Evolutionary conservation across 345 rosid species (phyloP).

Genomic region (Brassica cretica): DNA sequence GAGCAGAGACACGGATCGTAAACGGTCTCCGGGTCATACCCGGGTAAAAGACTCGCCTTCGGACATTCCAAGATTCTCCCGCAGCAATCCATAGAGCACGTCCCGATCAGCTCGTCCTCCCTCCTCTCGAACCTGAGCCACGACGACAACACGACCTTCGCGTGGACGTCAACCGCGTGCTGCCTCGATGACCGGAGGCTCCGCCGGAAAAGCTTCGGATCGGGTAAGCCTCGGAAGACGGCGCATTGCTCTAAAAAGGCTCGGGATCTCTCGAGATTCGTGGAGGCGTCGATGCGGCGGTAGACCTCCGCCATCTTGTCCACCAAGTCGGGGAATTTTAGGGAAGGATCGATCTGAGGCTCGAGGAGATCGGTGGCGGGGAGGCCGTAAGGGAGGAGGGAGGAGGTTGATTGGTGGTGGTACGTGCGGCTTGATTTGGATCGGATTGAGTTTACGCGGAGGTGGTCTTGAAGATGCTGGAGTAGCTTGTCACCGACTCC

Average conservation of each 20-base stretch:
- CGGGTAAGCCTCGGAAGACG: conserved; percentile 55
- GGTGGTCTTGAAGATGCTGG: conserved; percentile 66
- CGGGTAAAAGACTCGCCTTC: conserved; percentile 57
- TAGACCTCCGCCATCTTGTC: conserved; percentile 60
- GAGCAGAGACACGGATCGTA: conserved; percentile 60
- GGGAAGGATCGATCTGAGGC: conserved; percentile 63
- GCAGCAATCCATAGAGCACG: conserved; percentile 64
- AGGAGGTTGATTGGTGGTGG: conserved; percentile 33
- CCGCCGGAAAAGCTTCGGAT: conserved; percentile 71
- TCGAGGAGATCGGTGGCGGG: conserved; percentile 67
- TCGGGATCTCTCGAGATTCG: conserved; percentile 53
- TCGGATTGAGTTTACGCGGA: conserved; percentile 51
- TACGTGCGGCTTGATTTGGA: conserved; percentile 45
- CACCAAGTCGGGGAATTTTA: conserved; percentile 59
- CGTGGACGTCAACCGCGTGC: conserved; percentile 68
- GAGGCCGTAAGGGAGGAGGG: conserved; percentile 62
- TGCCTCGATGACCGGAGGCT: conserved; percentile 64
- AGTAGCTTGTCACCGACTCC: conserved; percentile 64
- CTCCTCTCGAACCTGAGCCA: conserved; percentile 90
- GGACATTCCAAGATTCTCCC: conserved; percentile 83
- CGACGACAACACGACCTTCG: conserved; percentile 68
- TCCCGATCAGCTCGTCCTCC: conserved; percentile 73
- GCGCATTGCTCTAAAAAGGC: conserved; percentile 67
- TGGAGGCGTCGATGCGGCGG: conserved; percentile 50
- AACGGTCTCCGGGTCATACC: conserved; percentile 66